Percentiles rank a stretch among this genome's conserved stretches.
Evolutionary conservation across 2,329 filamentous ascomycete genomes (phyloP).

Genomic region (Talaromyces islandicus): DNA sequence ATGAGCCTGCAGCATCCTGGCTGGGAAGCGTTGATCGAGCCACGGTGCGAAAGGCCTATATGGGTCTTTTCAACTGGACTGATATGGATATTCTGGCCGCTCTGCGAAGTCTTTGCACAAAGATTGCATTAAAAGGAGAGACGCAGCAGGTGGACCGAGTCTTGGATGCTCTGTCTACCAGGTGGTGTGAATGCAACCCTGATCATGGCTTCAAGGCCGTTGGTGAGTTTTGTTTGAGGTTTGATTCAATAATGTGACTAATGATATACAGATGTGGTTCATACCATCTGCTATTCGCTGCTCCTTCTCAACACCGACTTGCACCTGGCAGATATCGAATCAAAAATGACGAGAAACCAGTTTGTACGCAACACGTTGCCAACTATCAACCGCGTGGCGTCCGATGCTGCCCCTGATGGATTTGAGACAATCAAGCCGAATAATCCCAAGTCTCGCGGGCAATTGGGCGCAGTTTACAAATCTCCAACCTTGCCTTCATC

Average conservation of each 20-base stretch:
- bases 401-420: slow-evolving; percentile 63
- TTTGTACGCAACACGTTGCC: slow-evolving; percentile 96
- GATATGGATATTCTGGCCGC: slow-evolving; percentile 73
- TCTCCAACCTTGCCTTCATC: slow-evolving; percentile 12
- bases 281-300: slow-evolving; percentile 95
- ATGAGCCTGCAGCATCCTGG: slow-evolving; percentile 77
- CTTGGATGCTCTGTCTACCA: slow-evolving; percentile 75
- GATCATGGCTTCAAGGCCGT: slow-evolving; percentile 86
- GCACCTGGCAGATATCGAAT: slow-evolving; percentile 88
- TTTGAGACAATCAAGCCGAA: slow-evolving; percentile 52
- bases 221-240: slow-evolving; percentile 50
- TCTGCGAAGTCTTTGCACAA: slow-evolving; percentile 73
- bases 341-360: slow-evolving; percentile 91
- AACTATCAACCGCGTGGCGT: slow-evolving; percentile 71
- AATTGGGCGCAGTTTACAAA: slow-evolving; percentile 23
- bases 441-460: slow-evolving; percentile 28
- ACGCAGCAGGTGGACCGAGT: slow-evolving; percentile 97
- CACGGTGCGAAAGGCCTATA: slow-evolving; percentile 67
- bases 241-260: slow-evolving; percentile 13
- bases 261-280: slow-evolving; percentile 67
- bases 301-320: slow-evolving; percentile 94
- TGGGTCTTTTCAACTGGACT: slow-evolving; percentile 84
- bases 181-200: slow-evolving; percentile 92
- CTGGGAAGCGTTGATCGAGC: slow-evolving; percentile 61
- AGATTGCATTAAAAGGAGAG: slow-evolving; percentile 79